Conservation (phyloP, 441 rosid species). For the Sinapis alba region DNA sequence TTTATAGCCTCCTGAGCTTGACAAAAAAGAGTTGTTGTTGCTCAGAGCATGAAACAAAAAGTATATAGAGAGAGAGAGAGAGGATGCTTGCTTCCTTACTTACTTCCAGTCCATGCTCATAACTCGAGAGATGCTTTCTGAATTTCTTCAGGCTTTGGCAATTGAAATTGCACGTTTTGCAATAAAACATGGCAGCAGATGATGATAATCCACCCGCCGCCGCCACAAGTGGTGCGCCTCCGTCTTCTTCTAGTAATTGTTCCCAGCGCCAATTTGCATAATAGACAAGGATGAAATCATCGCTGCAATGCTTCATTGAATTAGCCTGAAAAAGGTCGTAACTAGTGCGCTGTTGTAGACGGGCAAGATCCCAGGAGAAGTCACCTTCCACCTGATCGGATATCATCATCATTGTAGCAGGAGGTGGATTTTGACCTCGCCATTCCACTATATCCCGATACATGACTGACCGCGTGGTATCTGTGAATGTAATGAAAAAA, state of each 20-base stretch:
- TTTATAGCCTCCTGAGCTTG: neutral
- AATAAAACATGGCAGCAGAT: slow-evolving; percentile 2
- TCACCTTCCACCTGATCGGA: neutral
- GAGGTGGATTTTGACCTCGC: neutral
- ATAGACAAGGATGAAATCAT: neutral
- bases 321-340: slow-evolving; percentile 12
- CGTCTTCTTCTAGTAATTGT: neutral
- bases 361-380: neutral
- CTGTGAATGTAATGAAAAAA: neutral
- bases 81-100: neutral
- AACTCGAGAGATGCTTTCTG: slow-evolving; percentile 13
- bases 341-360: neutral
- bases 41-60: neutral
- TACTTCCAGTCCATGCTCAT: neutral
- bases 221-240: neutral
- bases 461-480: neutral
- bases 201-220: neutral
- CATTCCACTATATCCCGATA: neutral
- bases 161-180: neutral
- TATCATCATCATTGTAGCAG: slow-evolving; percentile 15
- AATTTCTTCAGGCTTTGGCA: neutral
- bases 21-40: neutral
- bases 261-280: slow-evolving; percentile 23
- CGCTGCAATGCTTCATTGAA: neutral
- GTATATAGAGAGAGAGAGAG: neutral